A percentile compares a stretch with the other conserved stretches of the same genome.
Evolutionary conservation across 2,329 filamentous ascomycete genomes (phyloP).

Genomic region (Pseudopyricularia cyperi): DNA sequence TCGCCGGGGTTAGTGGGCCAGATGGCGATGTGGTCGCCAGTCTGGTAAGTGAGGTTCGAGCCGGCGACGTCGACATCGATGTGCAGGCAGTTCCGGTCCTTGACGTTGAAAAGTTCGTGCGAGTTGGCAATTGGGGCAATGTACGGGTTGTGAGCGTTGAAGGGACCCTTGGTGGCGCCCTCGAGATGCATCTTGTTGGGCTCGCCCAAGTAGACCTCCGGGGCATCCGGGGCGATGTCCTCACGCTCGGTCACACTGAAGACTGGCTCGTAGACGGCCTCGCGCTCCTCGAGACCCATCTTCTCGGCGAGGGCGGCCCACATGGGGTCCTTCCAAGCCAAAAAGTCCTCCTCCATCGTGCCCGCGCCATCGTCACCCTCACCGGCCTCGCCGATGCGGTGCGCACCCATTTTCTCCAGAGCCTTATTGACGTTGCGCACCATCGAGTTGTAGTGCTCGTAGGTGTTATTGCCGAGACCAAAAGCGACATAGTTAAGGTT

Average conservation of each 20-base stretch:
- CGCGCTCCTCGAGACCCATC: constrained; percentile 86
- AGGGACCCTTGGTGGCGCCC: constrained; percentile 71
- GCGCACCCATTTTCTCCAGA: constrained; percentile 69
- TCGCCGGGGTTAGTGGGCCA: constrained; percentile 94
- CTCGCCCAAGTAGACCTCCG: constrained; percentile 86
- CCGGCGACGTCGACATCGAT: constrained; percentile 86
- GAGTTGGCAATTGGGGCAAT: constrained; percentile 89
- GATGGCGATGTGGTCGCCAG: constrained; percentile 90
- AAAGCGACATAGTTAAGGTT: constrained; percentile 92
- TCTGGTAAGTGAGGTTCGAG: constrained; percentile 86
- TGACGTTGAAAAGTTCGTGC: constrained; percentile 77
- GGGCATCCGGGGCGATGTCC: constrained; percentile 58
- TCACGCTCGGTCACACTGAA: constrained; percentile 72
- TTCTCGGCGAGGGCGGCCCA: constrained; percentile 74
- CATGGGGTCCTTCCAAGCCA: constrained; percentile 99
- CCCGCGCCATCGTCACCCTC: constrained; percentile 96
- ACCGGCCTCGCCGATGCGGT: constrained; percentile 74
- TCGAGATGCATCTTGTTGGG: constrained; percentile 94
- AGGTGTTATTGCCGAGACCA: constrained; percentile 96
- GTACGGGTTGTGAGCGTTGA: constrained; percentile 93
- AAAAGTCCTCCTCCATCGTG: constrained; percentile 98
- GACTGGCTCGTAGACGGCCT: constrained; percentile 88
- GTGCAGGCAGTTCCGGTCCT: constrained; percentile 89
- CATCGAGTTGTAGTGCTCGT: constrained; percentile 99
- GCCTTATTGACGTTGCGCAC: constrained; percentile 80